Percentiles rank a stretch among this genome's conserved stretches.
These are phyloP conservation scores for Erodium chrysanthum DNA, from an alignment of 441 rosid genomes.

Conservation along the genomic window DNA sequence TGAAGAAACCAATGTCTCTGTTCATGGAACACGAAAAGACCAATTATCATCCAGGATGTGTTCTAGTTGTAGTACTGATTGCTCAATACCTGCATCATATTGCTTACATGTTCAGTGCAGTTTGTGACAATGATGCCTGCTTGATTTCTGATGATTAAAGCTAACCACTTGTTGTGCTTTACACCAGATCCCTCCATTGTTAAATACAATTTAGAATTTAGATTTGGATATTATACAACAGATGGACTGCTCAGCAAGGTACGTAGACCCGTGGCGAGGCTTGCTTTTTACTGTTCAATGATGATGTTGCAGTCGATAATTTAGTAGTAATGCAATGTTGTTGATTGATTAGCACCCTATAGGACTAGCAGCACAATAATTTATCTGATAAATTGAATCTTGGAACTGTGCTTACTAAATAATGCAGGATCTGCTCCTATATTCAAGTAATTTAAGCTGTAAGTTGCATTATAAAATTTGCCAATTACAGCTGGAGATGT, in stretches of 20 bases:
- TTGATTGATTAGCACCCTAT: too few relatives aligned
- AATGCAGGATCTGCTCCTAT: too few relatives aligned
- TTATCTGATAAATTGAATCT: too few relatives aligned
- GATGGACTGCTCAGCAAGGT: constrained; percentile 12
- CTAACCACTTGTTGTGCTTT: not conserved
- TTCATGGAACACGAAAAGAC: not conserved
- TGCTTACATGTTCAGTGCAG: not conserved
- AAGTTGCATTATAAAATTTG: not conserved
- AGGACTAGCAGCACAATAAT: too few relatives aligned
- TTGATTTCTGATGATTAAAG: too few relatives aligned
- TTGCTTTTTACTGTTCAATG: constrained; percentile 17
- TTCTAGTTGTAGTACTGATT: too few relatives aligned
- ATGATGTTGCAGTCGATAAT: not conserved
- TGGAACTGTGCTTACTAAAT: too few relatives aligned
- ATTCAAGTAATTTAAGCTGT: too few relatives aligned
- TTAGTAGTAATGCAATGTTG: too few relatives aligned
- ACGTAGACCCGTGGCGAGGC: constrained; percentile 12
- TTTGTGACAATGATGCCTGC: too few relatives aligned
- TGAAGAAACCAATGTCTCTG: not conserved
- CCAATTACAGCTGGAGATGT: not conserved
- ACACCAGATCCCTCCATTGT: not conserved
- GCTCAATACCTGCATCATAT: not conserved
- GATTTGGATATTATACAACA: not conserved
- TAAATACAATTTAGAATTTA: not conserved
- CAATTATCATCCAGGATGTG: not conserved